Conservation (phyloP, 306 rosid species). For the Argentina anserina region DNA sequence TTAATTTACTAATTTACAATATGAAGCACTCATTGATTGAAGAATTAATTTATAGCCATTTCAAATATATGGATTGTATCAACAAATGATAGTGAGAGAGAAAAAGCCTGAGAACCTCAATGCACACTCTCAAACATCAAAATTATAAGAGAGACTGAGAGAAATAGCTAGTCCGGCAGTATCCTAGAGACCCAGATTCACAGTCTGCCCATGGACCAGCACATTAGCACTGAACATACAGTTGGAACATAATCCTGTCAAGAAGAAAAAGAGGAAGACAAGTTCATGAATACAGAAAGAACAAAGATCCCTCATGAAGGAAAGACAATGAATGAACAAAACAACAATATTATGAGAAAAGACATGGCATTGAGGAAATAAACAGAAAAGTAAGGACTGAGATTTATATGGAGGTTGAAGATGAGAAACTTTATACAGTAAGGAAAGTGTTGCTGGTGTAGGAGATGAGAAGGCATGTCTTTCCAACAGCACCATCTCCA, state of each 20-base stretch:
- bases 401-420: neutral
- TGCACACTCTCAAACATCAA: neutral
- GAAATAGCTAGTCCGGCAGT: slow-evolving; percentile 49
- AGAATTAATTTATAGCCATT: too few species aligned
- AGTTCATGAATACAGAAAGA: slow-evolving; percentile 12
- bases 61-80: neutral
- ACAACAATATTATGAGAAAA: neutral
- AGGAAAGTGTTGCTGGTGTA: slow-evolving; percentile 26
- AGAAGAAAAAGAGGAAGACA: neutral
- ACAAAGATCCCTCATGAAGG: neutral
- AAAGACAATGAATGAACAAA: neutral
- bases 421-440: neutral
- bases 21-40: too few species aligned
- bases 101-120: neutral
- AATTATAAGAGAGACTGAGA: slow-evolving; percentile 13
- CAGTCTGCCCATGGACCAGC: slow-evolving; percentile 45
- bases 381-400: neutral
- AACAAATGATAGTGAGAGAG: neutral
- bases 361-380: neutral
- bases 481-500: slow-evolving; percentile 26
- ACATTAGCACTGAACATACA: slow-evolving; percentile 59
- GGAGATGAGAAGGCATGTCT: slow-evolving; percentile 25
- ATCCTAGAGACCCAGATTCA: slow-evolving; percentile 60
- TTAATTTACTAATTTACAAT: neutral
- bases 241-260: slow-evolving; percentile 59